A percentile compares a stretch with the other conserved stretches of the same genome.
phyloP scores from a whole-genome alignment of 441 rosid species.

The Biscutella auriculata region DNA sequence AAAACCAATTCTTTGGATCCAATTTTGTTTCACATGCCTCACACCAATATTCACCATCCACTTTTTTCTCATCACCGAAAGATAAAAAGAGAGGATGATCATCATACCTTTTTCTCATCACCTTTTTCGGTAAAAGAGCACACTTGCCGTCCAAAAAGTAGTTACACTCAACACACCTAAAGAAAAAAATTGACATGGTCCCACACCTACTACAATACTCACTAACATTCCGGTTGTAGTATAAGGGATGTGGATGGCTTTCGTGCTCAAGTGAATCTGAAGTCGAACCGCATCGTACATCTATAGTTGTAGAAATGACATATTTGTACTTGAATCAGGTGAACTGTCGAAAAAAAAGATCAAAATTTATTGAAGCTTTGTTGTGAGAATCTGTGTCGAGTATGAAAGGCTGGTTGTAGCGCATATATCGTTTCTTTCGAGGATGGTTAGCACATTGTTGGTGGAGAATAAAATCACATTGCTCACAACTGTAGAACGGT shows the following conservation, averaged over 20 bases:
- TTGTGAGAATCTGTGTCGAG: not conserved
- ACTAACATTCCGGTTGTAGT: not conserved
- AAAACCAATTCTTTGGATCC: not conserved
- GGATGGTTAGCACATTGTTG: slow-evolving; percentile 15
- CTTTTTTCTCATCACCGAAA: not conserved
- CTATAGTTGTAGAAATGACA: not conserved
- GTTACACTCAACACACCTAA: slow-evolving; percentile 3
- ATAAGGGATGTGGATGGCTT: slow-evolving; percentile 6
- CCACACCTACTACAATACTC: not conserved
- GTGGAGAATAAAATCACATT: slow-evolving; percentile 6
- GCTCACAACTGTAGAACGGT: not conserved
- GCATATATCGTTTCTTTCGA: not conserved
- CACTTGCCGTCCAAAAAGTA: not conserved
- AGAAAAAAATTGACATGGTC: no score
- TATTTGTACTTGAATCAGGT: slow-evolving; percentile 10
- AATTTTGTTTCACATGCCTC: slow-evolving; percentile 13
- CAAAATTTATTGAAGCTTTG: not conserved
- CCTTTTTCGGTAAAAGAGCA: not conserved
- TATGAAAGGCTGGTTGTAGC: not conserved
- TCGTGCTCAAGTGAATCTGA: not conserved
- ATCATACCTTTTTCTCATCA: not conserved
- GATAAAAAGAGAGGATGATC: slow-evolving; percentile 10
- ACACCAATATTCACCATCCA: not conserved
- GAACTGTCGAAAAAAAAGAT: not conserved
- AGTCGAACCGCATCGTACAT: not conserved